phyloP scores from a whole-genome alignment of 176 grass and related monocot genomes.

The Zea mays region DNA sequence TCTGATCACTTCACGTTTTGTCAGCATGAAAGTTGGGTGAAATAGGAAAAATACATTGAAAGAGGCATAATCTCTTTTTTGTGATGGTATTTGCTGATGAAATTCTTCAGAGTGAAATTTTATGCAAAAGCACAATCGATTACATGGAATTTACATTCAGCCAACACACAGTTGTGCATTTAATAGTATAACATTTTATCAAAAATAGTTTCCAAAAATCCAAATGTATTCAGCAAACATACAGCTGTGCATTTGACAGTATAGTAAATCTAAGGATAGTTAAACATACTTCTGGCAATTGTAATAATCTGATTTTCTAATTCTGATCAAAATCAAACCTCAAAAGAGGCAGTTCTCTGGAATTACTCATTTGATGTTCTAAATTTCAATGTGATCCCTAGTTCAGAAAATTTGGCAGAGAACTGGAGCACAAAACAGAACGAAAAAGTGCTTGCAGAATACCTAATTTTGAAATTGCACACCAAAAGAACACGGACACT shows the following conservation, averaged over 20 bases:
- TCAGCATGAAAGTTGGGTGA: not conserved
- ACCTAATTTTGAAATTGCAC: not conserved
- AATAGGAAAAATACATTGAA: not conserved
- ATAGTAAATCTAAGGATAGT: not conserved
- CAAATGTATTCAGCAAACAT: not conserved
- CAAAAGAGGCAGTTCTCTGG: not conserved
- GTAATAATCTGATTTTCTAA: not conserved
- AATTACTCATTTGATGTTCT: not conserved
- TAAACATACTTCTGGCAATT: not conserved
- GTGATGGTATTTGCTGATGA: constrained; percentile 5
- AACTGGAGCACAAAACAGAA: not conserved
- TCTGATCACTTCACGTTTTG: not conserved
- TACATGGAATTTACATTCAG: not conserved
- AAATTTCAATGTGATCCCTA: not conserved
- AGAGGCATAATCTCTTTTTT: not conserved
- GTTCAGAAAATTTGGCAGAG: not conserved
- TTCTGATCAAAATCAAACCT: constrained; percentile 13
- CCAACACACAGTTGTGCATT: not conserved
- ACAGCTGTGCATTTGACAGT: not conserved
- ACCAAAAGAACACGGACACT: not conserved
- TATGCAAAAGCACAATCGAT: not conserved
- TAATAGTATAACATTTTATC: not conserved
- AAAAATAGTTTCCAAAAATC: not conserved
- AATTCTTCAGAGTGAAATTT: not conserved
- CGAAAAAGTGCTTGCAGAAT: not conserved